Evolutionary conservation across 2,329 filamentous ascomycete species (phyloP).

Genomic region (Tricladium varicosporioides): DNA sequence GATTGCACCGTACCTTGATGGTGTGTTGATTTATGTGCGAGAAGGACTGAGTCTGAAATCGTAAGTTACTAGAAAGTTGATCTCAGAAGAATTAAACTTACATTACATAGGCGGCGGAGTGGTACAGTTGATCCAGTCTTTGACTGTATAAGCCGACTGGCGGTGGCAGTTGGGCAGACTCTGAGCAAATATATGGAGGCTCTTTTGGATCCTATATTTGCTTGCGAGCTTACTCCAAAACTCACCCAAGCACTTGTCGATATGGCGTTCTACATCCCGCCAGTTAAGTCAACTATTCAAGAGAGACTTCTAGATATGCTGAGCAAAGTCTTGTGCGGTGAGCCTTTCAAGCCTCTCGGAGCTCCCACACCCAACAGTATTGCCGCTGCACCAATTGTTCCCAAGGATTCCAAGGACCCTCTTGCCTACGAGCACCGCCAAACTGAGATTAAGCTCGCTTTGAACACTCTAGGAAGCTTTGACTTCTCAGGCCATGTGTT

Average conservation of each 20-base stretch:
- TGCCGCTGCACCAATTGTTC: slow-evolving; percentile 75
- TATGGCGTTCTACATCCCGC: slow-evolving; percentile 98
- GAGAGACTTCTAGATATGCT: slow-evolving; percentile 92
- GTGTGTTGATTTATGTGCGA: slow-evolving; percentile 88
- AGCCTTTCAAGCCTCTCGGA: slow-evolving; percentile 87
- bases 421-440: slow-evolving; percentile 78
- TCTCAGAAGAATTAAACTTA: slow-evolving; percentile 27
- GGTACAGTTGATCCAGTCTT: slow-evolving; percentile 74
- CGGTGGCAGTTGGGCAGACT: slow-evolving; percentile 91
- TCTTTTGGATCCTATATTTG: slow-evolving; percentile 92
- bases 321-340: slow-evolving; percentile 87
- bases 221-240: slow-evolving; percentile 89
- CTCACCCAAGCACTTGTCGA: slow-evolving; percentile 94
- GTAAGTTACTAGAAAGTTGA: slow-evolving; percentile 34
- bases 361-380: slow-evolving; percentile 83
- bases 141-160: slow-evolving; percentile 95
- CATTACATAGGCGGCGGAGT: slow-evolving; percentile 37
- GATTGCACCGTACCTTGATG: slow-evolving; percentile 92
- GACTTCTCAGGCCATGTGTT: slow-evolving; percentile 91
- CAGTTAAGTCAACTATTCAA: slow-evolving; percentile 89
- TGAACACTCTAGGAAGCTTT: slow-evolving; percentile 96
- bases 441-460: slow-evolving; percentile 84
- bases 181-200: slow-evolving; percentile 98
- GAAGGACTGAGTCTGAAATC: slow-evolving; percentile 85
- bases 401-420: slow-evolving; percentile 83